Base-by-base conservation (phyloP, 768 basidiomycete genomes). In the Jaapia argillacea region DNA sequence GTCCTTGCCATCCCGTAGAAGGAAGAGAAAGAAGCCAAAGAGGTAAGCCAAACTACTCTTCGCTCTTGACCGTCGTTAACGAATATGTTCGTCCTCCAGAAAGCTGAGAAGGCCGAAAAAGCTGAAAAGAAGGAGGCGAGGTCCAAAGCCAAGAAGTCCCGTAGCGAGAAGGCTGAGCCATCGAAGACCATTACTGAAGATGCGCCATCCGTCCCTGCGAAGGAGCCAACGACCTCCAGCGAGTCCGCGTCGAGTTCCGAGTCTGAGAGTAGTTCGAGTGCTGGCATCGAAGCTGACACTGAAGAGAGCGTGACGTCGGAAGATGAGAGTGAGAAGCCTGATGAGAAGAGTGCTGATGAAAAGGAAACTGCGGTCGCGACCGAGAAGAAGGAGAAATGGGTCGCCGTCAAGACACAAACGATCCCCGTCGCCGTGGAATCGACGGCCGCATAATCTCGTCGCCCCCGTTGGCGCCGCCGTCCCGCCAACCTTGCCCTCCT, bases 221-320 rank as follows among this genome's bases (percentile, higher is more conserved):
- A 41, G 21, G 35, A 24, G 36, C 39, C 18, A 24, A 21, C 31
- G 31, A 38, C 18, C 37, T 45, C 41, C 46, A 48, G 50, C 56
- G 37, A 65, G 51, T 51, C 61, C 65, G 48, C 59, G 55, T 41
- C 75, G 21, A 72, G 66, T 48, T 81, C 77, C 35, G 79, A 79
- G 54, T 73, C 74, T 22, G 81, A 81, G 52, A 69, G 59, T 45
- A 75, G 31, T 33, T 33, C 66, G 56, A 78, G 70, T 14, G 76
- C 75, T 12, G 70, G 68, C 16, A 71, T 71, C 42, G 85, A 85
- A 46, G 82, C 79, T 5, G 85, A 87, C 54, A 75, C 75, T 20
- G 85, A 87, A 59, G 81, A 80, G 55, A 84, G 81, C 54, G 64
- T 81, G 50, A 80, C 82, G 3, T 84, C 82, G 25, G 85, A 86